phyloP scores from a whole-genome alignment of 2,329 filamentous ascomycete genomes.

The Pleoardoris graminearum region DNA sequence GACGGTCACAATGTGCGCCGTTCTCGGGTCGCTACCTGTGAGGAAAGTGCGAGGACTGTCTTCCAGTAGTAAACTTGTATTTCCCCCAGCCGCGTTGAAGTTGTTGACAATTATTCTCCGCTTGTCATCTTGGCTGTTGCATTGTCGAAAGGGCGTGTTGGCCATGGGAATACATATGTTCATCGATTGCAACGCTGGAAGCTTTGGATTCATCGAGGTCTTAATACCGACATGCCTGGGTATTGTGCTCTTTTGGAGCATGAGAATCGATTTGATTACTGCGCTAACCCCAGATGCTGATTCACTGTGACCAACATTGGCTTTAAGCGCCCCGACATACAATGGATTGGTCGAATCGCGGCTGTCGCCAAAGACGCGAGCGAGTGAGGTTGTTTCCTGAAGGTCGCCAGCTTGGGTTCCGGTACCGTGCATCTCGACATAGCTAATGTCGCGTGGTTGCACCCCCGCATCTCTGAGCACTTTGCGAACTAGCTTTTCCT shows the following conservation, averaged over 20 bases:
- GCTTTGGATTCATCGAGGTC: slow-evolving; percentile 61
- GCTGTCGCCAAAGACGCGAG: slow-evolving; percentile 15
- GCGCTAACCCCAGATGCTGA: slow-evolving; percentile 31
- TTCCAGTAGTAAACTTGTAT: slow-evolving; percentile 40
- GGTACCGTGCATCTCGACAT: slow-evolving; percentile 25
- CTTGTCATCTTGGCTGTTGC: slow-evolving; percentile 24
- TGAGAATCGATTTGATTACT: slow-evolving; percentile 42
- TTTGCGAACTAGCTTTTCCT: slow-evolving; percentile 15
- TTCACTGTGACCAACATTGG: slow-evolving; percentile 43
- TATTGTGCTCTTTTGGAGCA: slow-evolving; percentile 38
- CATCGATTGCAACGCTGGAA: slow-evolving; percentile 56
- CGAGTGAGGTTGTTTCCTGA: slow-evolving; percentile 22
- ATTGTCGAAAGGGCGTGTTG: slow-evolving; percentile 26
- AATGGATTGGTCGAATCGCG: slow-evolving; percentile 16
- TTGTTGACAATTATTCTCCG: slow-evolving; percentile 52
- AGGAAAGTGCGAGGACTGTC: neutral
- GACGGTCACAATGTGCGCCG: slow-evolving; percentile 16
- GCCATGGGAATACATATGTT: slow-evolving; percentile 61
- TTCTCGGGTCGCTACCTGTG: slow-evolving; percentile 12
- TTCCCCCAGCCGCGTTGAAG: slow-evolving; percentile 66
- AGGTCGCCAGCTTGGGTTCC: slow-evolving; percentile 34
- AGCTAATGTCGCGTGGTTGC: slow-evolving; percentile 29
- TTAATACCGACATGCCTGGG: slow-evolving; percentile 71
- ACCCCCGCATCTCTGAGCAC: slow-evolving; percentile 37
- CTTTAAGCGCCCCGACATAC: slow-evolving; percentile 35